Evolutionary conservation across 345 rosid species (phyloP).

Genomic region (Populus pruinosa): DNA sequence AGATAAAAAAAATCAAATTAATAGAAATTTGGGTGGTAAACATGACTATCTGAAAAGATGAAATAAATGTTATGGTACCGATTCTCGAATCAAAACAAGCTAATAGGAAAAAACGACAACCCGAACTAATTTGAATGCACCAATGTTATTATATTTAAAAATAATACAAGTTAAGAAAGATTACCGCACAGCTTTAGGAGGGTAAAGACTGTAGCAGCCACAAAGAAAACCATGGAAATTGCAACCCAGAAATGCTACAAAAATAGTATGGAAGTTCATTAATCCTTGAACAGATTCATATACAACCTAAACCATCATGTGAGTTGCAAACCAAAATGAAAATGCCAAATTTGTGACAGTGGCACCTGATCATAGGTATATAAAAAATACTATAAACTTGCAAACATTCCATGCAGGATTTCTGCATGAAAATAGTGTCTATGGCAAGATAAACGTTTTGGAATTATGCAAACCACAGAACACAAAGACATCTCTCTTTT

Average conservation of each 20-base stretch:
- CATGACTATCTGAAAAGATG: background rate
- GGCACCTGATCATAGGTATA: background rate
- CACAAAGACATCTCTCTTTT: background rate
- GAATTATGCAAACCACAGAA: background rate
- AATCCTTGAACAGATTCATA: background rate
- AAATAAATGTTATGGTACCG: background rate
- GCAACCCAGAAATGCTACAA: constrained; percentile 98
- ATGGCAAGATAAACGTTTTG: background rate
- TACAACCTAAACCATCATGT: background rate
- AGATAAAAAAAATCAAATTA: background rate
- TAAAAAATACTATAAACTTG: background rate
- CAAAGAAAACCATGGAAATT: constrained; percentile 91
- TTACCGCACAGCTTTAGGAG: constrained; percentile 86
- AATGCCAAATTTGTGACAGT: background rate
- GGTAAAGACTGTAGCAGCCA: constrained; percentile 88
- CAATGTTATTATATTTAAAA: background rate
- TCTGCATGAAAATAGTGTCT: background rate
- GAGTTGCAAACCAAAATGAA: background rate
- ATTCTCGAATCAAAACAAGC: background rate
- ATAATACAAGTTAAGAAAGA: constrained; percentile 6
- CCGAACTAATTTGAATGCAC: background rate
- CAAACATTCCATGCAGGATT: background rate
- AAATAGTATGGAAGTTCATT: constrained; percentile 11
- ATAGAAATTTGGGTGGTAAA: background rate
- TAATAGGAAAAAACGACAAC: background rate